Conservation (phyloP, 1,284 basidiomycete genomes). For the Cutaneotrichosporon sp. region DNA sequence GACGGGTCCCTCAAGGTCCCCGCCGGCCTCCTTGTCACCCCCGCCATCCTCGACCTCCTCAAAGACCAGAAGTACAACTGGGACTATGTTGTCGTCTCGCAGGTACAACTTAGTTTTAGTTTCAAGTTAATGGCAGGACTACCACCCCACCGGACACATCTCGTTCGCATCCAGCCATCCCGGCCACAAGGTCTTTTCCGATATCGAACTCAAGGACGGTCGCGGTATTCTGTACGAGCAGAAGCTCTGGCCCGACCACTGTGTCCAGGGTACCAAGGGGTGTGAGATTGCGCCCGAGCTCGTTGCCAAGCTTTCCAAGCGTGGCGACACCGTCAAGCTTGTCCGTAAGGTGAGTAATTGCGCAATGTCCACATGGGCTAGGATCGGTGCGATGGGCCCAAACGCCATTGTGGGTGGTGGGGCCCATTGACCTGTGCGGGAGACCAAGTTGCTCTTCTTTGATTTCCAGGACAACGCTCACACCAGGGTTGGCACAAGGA, state of each 20-base stretch:
- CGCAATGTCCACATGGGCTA: too few relatives aligned
- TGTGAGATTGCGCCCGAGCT: conserved; percentile 40
- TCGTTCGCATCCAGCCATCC: conserved; percentile 64
- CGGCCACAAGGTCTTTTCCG: conserved; percentile 53
- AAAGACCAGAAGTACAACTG: conserved; percentile 55
- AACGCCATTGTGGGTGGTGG: not conserved
- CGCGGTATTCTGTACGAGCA: conserved; percentile 39
- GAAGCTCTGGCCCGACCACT: conserved; percentile 63
- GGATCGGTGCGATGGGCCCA: not conserved
- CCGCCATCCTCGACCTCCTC: conserved; percentile 57
- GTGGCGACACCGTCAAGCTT: conserved; percentile 33
- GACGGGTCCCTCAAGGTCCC: conserved; percentile 60
- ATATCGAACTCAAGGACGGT: conserved; percentile 48
- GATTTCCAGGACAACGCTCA: not conserved
- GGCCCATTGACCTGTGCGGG: conserved; percentile 1
- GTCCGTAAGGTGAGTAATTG: conserved; percentile 40
- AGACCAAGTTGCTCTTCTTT: not conserved
- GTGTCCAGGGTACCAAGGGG: conserved; percentile 42
- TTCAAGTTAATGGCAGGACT: conserved; percentile 39
- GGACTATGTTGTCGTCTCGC: conserved; percentile 58
- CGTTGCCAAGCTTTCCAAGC: conserved; percentile 23
- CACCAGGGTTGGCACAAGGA: conserved; percentile 50
- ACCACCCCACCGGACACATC: conserved; percentile 62
- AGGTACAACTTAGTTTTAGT: conserved; percentile 38
- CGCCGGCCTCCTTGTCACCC: conserved; percentile 56